Base-by-base conservation (phyloP, 2,329 filamentous ascomycete genomes). In the Trichoderma brevicompactum region DNA sequence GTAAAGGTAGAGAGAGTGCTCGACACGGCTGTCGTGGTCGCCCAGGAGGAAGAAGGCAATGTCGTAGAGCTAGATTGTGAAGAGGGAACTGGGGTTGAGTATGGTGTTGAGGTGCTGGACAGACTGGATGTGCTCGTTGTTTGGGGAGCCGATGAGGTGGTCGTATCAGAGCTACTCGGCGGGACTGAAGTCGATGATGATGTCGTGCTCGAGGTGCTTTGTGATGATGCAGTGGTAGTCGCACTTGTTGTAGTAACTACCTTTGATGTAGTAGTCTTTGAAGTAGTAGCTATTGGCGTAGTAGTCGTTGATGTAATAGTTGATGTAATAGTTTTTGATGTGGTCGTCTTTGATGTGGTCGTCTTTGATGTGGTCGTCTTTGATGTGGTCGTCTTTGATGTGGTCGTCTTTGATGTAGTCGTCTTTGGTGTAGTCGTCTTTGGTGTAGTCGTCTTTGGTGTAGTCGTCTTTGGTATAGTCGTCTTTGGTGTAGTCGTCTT, bases 1-100 rank as follows among this genome's bases (percentile, higher is more conserved):
- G 68, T 64, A 36, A 69, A 68, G 40, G 65, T 59, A 48, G 67
- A 59, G 32, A 59, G 65, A 44, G 68, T 68, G 10, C 68, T 66
- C 46, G 65, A 65, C 19, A 67, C n/a, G 36, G 28, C 36, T 9
- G 61, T 52, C 5, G 64, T 67, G 19, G 67, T 63, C 28, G 67
- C 36, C 13, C 68, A 69, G 2, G 68, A 66, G 13, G 65, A 64
- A n/a, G 65, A 64, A n/a, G 66, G 63, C 15, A 61, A 53, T 28
- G 61, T n/a, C 19, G 64, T 43, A 55, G 66, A 64, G 53, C 23
- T 48, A 55, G 41, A 49, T 9, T 40, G 53, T 6, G 32, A n/a
- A 15, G 56, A n/a, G 13, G 13, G 6, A 28, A 8, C 58, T 19
- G 64, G 23, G 19, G 53, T 59, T 6, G 62, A 17, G 15, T 46